These are phyloP conservation scores for Talaromyces funiculosus DNA, from an alignment of 2,329 filamentous ascomycete species.

Conservation along the genomic window DNA sequence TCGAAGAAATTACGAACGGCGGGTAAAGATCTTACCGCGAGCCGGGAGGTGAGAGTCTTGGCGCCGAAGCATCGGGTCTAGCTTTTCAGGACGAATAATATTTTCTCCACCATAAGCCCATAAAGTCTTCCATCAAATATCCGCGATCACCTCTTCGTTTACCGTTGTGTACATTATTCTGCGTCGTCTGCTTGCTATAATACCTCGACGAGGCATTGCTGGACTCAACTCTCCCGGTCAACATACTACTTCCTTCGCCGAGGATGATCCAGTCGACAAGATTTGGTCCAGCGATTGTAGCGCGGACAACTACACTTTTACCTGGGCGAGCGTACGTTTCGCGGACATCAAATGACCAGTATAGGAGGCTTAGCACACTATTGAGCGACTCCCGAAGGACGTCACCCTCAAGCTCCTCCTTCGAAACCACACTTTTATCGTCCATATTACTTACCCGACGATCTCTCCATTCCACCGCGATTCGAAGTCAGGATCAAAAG, in stretches of 20 bases:
- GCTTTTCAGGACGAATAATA: constrained; percentile 19
- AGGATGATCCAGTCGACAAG: constrained; percentile 38
- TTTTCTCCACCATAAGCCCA: constrained; percentile 17
- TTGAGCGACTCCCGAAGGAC: constrained; percentile 30
- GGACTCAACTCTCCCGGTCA: not conserved
- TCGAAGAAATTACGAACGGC: constrained; percentile 1
- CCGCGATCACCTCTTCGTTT: constrained; percentile 22
- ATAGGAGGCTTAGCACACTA: constrained; percentile 28
- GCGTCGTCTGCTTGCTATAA: not conserved
- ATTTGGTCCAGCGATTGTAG: constrained; percentile 29
- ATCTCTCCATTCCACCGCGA: constrained; percentile 32
- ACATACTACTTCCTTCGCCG: constrained; percentile 13
- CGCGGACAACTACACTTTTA: constrained; percentile 31
- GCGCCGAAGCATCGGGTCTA: constrained; percentile 12
- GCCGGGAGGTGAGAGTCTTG: constrained; percentile 13
- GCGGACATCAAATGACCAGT: constrained; percentile 26
- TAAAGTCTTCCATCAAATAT: constrained; percentile 3
- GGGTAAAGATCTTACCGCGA: not conserved
- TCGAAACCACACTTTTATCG: not conserved
- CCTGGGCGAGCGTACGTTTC: constrained; percentile 30
- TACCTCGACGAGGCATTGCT: not conserved
- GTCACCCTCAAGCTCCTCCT: constrained; percentile 35
- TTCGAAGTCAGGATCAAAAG: constrained; percentile 31
- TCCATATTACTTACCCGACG: constrained; percentile 22
- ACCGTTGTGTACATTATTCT: constrained; percentile 11